A percentile compares a stretch with the other conserved stretches of the same genome.
Conservation (phyloP, 495 filamentous ascomycete species). For the Podospora pseudopauciseta region DNA sequence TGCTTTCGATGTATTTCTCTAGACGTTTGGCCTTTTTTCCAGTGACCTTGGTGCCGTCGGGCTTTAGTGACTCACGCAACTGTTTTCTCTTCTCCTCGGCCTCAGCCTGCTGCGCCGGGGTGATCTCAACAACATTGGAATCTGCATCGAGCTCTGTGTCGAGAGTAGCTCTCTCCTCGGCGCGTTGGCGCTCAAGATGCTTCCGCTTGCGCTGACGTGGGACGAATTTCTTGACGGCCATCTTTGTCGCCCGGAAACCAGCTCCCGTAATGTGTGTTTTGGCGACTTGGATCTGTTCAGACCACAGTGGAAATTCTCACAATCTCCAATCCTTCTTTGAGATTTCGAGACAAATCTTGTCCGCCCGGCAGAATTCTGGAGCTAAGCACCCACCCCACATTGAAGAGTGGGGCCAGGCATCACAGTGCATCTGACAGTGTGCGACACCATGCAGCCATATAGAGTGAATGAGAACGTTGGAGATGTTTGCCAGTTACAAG, state of each 20-base stretch:
- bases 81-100: constrained; percentile 61
- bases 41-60: constrained; percentile 73
- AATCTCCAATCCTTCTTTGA: background rate
- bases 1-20: constrained; percentile 96
- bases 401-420: constrained; percentile 6
- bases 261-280: constrained; percentile 1
- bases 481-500: background rate
- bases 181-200: constrained; percentile 52
- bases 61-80: constrained; percentile 57
- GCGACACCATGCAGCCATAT: background rate
- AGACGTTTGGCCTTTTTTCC: constrained; percentile 91
- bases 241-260: constrained; percentile 8
- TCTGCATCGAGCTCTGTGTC: constrained; percentile 45
- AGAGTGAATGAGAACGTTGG: background rate
- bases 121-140: constrained; percentile 68
- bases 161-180: constrained; percentile 38
- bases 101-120: constrained; percentile 62
- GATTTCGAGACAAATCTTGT: constrained; percentile 37
- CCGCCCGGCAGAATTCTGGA: constrained; percentile 47
- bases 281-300: background rate
- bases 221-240: constrained; percentile 65
- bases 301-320: background rate
- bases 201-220: constrained; percentile 80
- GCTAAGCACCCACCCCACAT: constrained; percentile 15
- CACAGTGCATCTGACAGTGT: constrained; percentile 10